Base-by-base conservation (phyloP, 106 monocot species). In the Acorus calamus region DNA sequence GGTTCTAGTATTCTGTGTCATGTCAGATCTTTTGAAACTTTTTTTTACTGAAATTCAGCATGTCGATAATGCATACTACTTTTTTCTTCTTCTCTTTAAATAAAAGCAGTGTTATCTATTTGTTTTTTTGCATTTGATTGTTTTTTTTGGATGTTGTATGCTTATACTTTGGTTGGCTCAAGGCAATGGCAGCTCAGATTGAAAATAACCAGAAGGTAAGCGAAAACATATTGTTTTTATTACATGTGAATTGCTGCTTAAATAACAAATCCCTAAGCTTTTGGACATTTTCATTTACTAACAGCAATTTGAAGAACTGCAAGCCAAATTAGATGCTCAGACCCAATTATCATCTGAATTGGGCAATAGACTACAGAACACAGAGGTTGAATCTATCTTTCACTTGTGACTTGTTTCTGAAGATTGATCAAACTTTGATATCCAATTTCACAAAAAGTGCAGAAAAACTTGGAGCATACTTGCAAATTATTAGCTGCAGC, bases 101-200 rank as follows among this genome's bases (percentile, higher is more conserved):
- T 28, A 28, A 57, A n/a, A 44, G 8, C 43, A 13, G 7, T 4
- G 46, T 14, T 44, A 2, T 2, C 13, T 6, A 11, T 28, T 28
- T 28, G 28, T 43, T 2, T 46, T 12, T 46, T 43, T 55, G 46
- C 53, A 54, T 9, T 66, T 51, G 14, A 53, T 57, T 2, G 6
- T 8, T 52, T 8, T 44, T 28, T 28, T 28, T 28, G 1, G 2
- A 51, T 65, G 42, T 49, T 5, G 28, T 64, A 46, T 46, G 4
- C 3, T 61, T 2, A 47, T n/a, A 11, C 64, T 55, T 57, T 52
- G 68, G 42, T 60, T 44, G 41, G 7, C 11, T 76, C 4, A 47
- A 98, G 98, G 83, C 85, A 61, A 99, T 86, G 98, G 52, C 83
- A 43, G 92, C 88, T 4, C 82, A 86, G 71, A 92, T 99, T 69